Conservation (phyloP, 2,329 filamentous ascomycete genomes). For the Penicillium sp. region DNA sequence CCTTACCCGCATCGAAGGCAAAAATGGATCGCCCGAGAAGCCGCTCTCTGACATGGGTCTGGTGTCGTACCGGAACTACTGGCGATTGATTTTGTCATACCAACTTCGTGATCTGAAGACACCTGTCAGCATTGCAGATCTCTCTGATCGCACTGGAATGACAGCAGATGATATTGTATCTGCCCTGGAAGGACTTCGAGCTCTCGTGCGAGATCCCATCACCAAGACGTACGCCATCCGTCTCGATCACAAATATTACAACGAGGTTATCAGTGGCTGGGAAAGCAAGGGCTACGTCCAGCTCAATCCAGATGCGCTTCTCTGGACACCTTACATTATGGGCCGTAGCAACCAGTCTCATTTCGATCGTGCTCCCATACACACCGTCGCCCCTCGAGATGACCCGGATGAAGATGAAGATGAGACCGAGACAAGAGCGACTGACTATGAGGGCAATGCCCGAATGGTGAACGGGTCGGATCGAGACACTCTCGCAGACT, state of each 20-base stretch:
- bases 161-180: conserved; percentile 95
- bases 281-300: conserved; percentile 84
- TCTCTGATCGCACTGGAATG: conserved; percentile 86
- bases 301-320: conserved; percentile 74
- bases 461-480: conserved; percentile 19
- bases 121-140: conserved; percentile 54
- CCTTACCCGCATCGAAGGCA: conserved; percentile 85
- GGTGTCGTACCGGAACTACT: conserved; percentile 96
- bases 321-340: conserved; percentile 98
- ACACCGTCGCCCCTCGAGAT: conserved; percentile 83
- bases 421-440: conserved; percentile 24
- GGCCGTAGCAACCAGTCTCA: conserved; percentile 78
- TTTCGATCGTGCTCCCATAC: conserved; percentile 80
- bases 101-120: conserved; percentile 68
- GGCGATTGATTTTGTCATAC: conserved; percentile 84
- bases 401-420: conserved; percentile 46
- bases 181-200: conserved; percentile 83
- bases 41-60: conserved; percentile 96
- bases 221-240: conserved; percentile 88
- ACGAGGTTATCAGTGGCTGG: conserved; percentile 84
- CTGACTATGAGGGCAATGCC: conserved; percentile 18
- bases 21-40: conserved; percentile 95
- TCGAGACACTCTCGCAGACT: conserved; percentile 24
- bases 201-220: conserved; percentile 82
- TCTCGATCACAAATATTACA: conserved; percentile 80